Percentiles rank a stretch among this genome's conserved stretches.
These are phyloP conservation scores for Kluyveromyces sp. DNA, from an alignment of 1,139 yeast genomes.

Conservation along the genomic window DNA sequence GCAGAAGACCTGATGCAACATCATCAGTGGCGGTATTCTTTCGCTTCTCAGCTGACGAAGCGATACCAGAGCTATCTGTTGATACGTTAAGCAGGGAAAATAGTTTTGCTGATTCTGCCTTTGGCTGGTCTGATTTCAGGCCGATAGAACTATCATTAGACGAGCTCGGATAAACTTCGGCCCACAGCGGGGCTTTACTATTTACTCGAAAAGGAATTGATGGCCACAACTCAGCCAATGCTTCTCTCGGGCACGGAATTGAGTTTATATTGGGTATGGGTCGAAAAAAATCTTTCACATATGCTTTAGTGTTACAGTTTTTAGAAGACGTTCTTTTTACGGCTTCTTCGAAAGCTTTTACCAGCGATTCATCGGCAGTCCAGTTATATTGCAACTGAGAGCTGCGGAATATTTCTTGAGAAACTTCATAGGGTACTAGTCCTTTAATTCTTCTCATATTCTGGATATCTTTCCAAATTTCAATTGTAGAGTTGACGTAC, in stretches of 20 bases:
- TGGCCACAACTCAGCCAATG: constrained; percentile 28
- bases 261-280: constrained; percentile 10
- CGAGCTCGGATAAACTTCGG: neutral
- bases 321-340: constrained; percentile 15
- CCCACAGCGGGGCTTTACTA: neutral
- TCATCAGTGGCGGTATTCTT: neutral
- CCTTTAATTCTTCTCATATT: constrained; percentile 45
- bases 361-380: constrained; percentile 37
- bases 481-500: constrained; percentile 51
- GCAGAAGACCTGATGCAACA: neutral
- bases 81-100: neutral
- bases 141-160: neutral
- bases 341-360: constrained; percentile 31
- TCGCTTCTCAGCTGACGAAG: neutral
- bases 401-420: constrained; percentile 14
- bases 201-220: neutral
- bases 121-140: neutral
- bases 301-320: constrained; percentile 9
- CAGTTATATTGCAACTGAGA: constrained; percentile 28
- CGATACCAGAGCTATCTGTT: neutral
- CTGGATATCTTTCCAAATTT: constrained; percentile 55
- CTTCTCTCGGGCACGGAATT: constrained; percentile 21
- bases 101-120: neutral
- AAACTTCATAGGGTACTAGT: constrained; percentile 28
- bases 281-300: constrained; percentile 16